Percentiles rank a stretch among this genome's conserved stretches.
Conservation (phyloP, 108 stramenopile species). For the Cyclotella distinguenda region DNA sequence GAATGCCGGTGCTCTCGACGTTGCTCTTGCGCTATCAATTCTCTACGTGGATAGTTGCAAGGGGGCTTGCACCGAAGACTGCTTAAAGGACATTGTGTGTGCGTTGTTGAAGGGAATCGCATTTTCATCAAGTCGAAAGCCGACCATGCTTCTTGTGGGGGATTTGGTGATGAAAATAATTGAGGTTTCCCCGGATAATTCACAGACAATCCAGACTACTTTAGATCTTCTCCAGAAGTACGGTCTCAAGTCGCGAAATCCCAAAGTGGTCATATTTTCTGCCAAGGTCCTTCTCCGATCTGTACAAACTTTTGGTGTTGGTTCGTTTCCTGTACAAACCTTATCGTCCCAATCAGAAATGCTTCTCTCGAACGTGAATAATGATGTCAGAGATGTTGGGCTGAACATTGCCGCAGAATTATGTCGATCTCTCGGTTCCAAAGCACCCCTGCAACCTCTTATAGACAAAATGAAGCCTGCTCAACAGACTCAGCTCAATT, state of each 20-base stretch:
- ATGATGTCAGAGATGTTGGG: slow-evolving; percentile 71
- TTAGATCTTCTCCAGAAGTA: slow-evolving; percentile 56
- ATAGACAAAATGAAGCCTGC: slow-evolving; percentile 74
- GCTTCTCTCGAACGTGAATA: slow-evolving; percentile 69
- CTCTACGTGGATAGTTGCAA: slow-evolving; percentile 60
- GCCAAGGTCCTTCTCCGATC: slow-evolving; percentile 58
- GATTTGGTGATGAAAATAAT: slow-evolving; percentile 72
- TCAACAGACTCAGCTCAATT: slow-evolving; percentile 73
- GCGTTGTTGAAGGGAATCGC: slow-evolving; percentile 66
- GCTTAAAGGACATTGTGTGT: slow-evolving; percentile 47
- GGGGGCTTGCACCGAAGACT: slow-evolving; percentile 48
- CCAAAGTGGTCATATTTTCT: slow-evolving; percentile 70
- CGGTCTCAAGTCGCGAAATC: slow-evolving; percentile 77
- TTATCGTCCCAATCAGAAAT: slow-evolving; percentile 56
- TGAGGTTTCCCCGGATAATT: slow-evolving; percentile 64
- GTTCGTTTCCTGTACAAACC: slow-evolving; percentile 54
- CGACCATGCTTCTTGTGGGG: slow-evolving; percentile 49
- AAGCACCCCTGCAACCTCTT: slow-evolving; percentile 55
- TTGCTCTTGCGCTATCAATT: slow-evolving; percentile 57
- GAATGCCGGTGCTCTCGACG: slow-evolving; percentile 80
- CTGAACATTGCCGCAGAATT: slow-evolving; percentile 78
- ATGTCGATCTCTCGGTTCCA: slow-evolving; percentile 79
- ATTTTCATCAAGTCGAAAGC: slow-evolving; percentile 71
- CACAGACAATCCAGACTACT: slow-evolving; percentile 55
- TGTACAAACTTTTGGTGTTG: slow-evolving; percentile 66